Evolutionary conservation across 345 rosid genomes (phyloP), one percentile per base, ranked within the genome.

Genomic region (Raphanus sativus): DNA sequence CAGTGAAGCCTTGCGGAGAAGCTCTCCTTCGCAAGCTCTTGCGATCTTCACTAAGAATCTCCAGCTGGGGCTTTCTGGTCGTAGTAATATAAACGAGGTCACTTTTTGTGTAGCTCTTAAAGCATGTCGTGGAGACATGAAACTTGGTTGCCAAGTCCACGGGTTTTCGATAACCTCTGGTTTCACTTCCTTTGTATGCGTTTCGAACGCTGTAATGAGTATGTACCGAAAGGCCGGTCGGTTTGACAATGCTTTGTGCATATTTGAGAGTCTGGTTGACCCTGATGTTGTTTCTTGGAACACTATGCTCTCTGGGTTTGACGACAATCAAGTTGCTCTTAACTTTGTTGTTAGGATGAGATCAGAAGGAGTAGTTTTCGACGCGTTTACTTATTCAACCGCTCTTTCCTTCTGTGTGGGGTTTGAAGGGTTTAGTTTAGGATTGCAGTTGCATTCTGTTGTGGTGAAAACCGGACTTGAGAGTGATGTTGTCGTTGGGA

Each of bases 281-380:
- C 95, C 89, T 48, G 96, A 94, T 77, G 85, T 85, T 73, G 91
- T 94, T 81, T 94, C 98, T 54, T 94, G 94, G 93, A 94, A 91
- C 77, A 91, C 97, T 67, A 76, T 91, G 70, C 91, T 94, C 75
- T 90, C 98, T 6, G 98, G 96, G 8, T 86, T 85, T 76, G 84
- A 70, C 69, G 83, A 79, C 38, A 77, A 84, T 33, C 85, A 83
- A 38, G 84, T 79, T 71, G 92, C 91, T 12, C 16, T 90, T 64
- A 25, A 63, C 40, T 86, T 90, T 81, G 88, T 88, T 80, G 76
- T 69, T 68, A 79, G 80, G 74, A 89, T 91, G 97, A 82, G 82
- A 59, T 73, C 61, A 0, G 45, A 29, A 42, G 93, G 90, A 56
- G 80, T 89, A 30, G 69, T 52, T 70, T 91, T 85, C 69, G 93